Base-by-base conservation (phyloP, 305 asterid genomes). In the Nicotiana rustica region DNA sequence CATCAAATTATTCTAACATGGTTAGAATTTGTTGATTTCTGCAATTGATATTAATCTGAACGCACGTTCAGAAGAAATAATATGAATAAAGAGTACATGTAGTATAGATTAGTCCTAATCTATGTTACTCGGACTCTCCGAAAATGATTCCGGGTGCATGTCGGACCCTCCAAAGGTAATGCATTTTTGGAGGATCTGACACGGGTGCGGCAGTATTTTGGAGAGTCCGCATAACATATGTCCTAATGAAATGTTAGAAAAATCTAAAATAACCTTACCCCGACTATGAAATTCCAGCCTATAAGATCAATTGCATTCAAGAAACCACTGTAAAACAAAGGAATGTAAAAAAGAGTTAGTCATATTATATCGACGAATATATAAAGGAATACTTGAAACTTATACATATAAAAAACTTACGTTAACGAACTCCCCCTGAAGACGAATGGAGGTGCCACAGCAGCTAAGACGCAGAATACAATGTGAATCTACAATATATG, bases 401-500 rank as follows among this genome's bases (percentile, higher is more conserved):
- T 18, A 67, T 38, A 69, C 77, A 69, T 17, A 5, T 69, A 69
- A 69, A 59, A 76, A 81, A 87, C 98, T 91, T 83, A 95, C 99
- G 98, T 82, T 62, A 95, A 86, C 69, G 99, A 93, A 88, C 91
- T 88, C 76, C 96, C 94, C 87, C 89, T 90, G 90, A 93, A 93
- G 62, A 93, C 67, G 31, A 93, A 44, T 10, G 99, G 98, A 67
- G 99, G 99, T 0, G 99, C 95, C 85, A 89, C 90, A 5, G 99
- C 89, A 55, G 98, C 94, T 90, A 93, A 86, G 85, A 92, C 82
- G 67, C 97, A 93, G 88, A 93, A 95, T 71, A 87, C 92, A 75
- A 95, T 92, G 90, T 95, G 98, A 84, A 93, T 83, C 98, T 95
- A 91, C 35, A 65, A 38, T 60, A 69, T 73, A 68, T 81, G 67